These are phyloP conservation scores for Abelmoschus esculentus DNA, from an alignment of 345 rosid species.

Conservation along the genomic window DNA sequence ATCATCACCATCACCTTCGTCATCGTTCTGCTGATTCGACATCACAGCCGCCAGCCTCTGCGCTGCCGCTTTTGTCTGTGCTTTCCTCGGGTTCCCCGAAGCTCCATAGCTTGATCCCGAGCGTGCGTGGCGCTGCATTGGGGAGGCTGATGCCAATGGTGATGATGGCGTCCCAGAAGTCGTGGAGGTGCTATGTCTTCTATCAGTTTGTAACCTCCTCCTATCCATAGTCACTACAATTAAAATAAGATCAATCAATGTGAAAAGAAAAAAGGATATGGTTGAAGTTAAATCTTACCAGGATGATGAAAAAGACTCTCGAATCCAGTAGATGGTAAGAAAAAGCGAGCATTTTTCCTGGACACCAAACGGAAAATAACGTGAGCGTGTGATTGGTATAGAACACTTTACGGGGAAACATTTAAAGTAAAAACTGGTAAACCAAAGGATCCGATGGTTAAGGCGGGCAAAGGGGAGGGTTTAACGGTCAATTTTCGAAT, in stretches of 20 bases:
- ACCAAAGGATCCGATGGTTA: constrained; percentile 36
- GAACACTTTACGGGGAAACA: neutral
- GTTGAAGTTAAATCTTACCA: neutral
- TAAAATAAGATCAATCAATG: neutral
- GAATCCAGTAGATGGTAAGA: neutral
- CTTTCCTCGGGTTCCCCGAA: constrained; percentile 41
- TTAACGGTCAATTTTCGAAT: constrained; percentile 28
- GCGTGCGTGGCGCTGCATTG: constrained; percentile 45
- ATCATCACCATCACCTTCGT: constrained; percentile 37
- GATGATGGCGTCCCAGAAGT: constrained; percentile 38
- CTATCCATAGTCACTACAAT: constrained; percentile 42
- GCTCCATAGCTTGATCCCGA: constrained; percentile 46
- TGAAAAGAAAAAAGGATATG: neutral
- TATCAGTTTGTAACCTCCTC: constrained; percentile 28
- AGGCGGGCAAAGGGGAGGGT: constrained; percentile 28
- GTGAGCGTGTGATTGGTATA: neutral
- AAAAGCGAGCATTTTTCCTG: neutral
- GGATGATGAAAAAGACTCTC: neutral
- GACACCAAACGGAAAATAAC: neutral
- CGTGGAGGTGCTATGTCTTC: constrained; percentile 37
- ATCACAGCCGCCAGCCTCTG: constrained; percentile 74
- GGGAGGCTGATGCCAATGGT: constrained; percentile 29
- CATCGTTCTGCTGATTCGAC: constrained; percentile 45
- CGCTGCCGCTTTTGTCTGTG: constrained; percentile 90
- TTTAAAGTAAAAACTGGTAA: constrained; percentile 1